Conservation (phyloP, 805 yeast genomes). For the Pichia sporocuriosa region DNA sequence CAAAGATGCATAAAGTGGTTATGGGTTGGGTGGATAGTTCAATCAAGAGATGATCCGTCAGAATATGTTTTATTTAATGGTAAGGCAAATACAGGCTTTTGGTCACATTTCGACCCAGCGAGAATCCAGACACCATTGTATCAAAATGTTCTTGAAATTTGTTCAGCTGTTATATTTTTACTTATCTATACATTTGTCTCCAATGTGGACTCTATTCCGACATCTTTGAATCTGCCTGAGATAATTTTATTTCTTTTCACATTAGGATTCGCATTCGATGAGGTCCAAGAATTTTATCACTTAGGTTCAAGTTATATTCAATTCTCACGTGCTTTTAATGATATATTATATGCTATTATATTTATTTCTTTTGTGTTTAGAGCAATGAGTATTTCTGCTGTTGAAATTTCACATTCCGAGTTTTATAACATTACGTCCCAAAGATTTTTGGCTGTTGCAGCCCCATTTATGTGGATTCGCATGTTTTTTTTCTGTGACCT, state of each 20-base stretch:
- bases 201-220: conserved; percentile 44
- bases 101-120: conserved; percentile 70
- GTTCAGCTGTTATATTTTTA: conserved; percentile 58
- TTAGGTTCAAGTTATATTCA: conserved; percentile 68
- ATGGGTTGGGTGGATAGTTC: conserved; percentile 92
- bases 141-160: conserved; percentile 68
- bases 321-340: conserved; percentile 77
- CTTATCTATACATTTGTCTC: conserved; percentile 55
- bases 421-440: conserved; percentile 38
- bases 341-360: conserved; percentile 53
- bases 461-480: conserved; percentile 85
- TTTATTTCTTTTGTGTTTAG: conserved; percentile 50
- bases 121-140: conserved; percentile 80
- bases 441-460: conserved; percentile 67
- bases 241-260: conserved; percentile 57
- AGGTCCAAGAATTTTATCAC: conserved; percentile 62
- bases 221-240: conserved; percentile 42
- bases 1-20: conserved; percentile 85
- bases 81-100: conserved; percentile 46
- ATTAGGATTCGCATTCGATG: conserved; percentile 60
- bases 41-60: conserved; percentile 60
- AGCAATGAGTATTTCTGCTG: conserved; percentile 32
- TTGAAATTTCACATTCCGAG: conserved; percentile 21
- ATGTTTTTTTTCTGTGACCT: conserved; percentile 71
- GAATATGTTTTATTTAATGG: conserved; percentile 61